Evolutionary conservation across 805 yeast species (phyloP), one percentile per base, ranked within the genome.

Genomic region (Starmerella etchellsii): DNA sequence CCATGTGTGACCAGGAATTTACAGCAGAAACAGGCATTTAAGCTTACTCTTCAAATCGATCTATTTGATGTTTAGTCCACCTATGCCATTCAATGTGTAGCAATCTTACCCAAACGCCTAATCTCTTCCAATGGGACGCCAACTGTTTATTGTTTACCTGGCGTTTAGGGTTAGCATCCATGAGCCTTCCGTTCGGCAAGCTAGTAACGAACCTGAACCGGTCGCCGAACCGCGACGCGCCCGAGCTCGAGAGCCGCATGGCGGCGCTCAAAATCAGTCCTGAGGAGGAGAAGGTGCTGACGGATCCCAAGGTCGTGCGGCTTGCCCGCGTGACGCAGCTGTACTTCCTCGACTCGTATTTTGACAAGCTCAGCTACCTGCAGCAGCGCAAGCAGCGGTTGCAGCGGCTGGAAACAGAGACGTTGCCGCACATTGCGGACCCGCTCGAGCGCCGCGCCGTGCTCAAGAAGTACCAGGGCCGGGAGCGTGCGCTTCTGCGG

Each of bases 351-450:
- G 98, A 91, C 60, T 84, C 87, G 61, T 91, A 91, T 60, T 88
- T 95, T 63, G 98, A 91, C 60, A 77, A 81, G 75, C 80, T 91
- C 62, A 95, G 84, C 57, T 91, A 91, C 57, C 81, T 88, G 25
- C 81, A 87, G 49, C 74, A 75, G 47, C 74, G 99, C 59, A 74
- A 88, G 57, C 83, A 81, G 57, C 73, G 98, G 43, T 68, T 78
- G n/a, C 67, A 69, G 33, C 74, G 79, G 49, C 91, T 84, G 16
- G 71, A 79, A 54, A 58, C 66, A 20, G 73, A 74, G 40, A 51
- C 57, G 15, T 59, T 54, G 54, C 62, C 54, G 43, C 20, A 29
- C 11, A 41, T 50, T n/a, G 14, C 58, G 54, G 51, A 53, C 40
- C 57, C 60, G 2, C 53, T 56, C 3, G 70, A 68, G 42, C 65